Percentiles rank a stretch among this genome's conserved stretches.
These are phyloP conservation scores for Suillus tomentosus DNA, from an alignment of 768 basidiomycete species.

Conservation along the genomic window DNA sequence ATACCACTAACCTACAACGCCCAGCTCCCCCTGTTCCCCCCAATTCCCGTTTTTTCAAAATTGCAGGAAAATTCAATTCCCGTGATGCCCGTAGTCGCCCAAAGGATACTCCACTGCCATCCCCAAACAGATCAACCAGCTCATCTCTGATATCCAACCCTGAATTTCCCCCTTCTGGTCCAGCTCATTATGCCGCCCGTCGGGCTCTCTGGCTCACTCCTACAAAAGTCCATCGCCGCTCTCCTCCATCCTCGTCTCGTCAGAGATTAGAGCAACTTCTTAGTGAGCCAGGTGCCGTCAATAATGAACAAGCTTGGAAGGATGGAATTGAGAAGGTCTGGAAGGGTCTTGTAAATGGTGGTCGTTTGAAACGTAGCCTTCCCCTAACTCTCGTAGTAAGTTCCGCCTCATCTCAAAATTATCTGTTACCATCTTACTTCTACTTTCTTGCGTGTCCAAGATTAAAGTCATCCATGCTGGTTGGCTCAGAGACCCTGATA, in stretches of 20 bases:
- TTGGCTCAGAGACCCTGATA: slow-evolving; percentile 71
- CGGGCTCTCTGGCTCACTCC: slow-evolving; percentile 60
- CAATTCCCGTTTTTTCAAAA: slow-evolving; percentile 15
- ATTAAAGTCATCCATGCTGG: slow-evolving; percentile 72
- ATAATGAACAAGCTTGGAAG: slow-evolving; percentile 57
- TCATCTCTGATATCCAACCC: slow-evolving; percentile 13
- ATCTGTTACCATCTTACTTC: slow-evolving; percentile 14
- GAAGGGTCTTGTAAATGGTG: slow-evolving; percentile 62
- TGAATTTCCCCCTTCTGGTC: slow-evolving; percentile 61
- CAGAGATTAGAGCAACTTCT: slow-evolving; percentile 55
- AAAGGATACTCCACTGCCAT: slow-evolving; percentile 6
- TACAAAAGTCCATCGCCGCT: slow-evolving; percentile 19
- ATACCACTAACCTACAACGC: slow-evolving; percentile 6
- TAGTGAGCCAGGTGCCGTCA: slow-evolving; percentile 44
- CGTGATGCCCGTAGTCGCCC: slow-evolving; percentile 8
- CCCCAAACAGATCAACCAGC: slow-evolving; percentile 11
- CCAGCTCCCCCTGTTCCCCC: slow-evolving; percentile 4
- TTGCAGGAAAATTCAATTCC: slow-evolving; percentile 12
- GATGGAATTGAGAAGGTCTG: slow-evolving; percentile 62
- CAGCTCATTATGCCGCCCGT: slow-evolving; percentile 62
- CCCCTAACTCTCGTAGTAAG: slow-evolving; percentile 67
- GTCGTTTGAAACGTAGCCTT: slow-evolving; percentile 56
- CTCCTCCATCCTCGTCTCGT: slow-evolving; percentile 39
- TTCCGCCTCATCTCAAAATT: slow-evolving; percentile 14
- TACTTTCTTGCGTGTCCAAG: slow-evolving; percentile 40